Evolutionary conservation across 108 stramenopile species (phyloP), one percentile per base, ranked within the genome.

Genomic region (Nitzschia palea): DNA sequence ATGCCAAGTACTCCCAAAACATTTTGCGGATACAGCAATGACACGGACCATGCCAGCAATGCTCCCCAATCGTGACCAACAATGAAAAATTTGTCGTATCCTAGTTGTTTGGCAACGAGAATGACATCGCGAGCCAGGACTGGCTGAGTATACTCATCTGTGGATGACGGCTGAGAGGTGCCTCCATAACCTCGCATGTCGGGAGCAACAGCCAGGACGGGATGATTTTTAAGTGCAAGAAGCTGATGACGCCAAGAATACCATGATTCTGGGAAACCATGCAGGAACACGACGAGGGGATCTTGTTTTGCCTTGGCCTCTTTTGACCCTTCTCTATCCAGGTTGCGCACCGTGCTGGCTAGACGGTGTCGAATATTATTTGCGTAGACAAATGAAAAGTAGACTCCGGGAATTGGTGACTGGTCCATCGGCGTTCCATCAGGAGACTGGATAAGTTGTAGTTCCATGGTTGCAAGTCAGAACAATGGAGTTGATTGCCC

Each of bases 171-270:
- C 14, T 69, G 29, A 0, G 54, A 63, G 0, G 76, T 63, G 28
- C 23, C 20, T 25, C 76, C 76, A 45, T 65, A 77, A 25, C 76
- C 76, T 55, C 76, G 63, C 69, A 77, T 71, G 40, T 77, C 76
- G n/a, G 68, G 68, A 0, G 70, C 69, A 9, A 68, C 56, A 0
- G 32, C 18, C 6, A 51, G 68, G 40, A 63, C 70, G 12, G 47
- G 50, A 2, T 28, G 32, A 26, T 45, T 29, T 25, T 25, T 28
- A n/a, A 71, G 50, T 3, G 36, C 35, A 0, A 15, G 14, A 23
- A 69, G 48, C 37, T 77, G 76, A 45, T 71, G 47, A n/a, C 68
- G 25, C 76, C 76, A 77, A 0, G 67, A 68, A 56, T 55, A 71
- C 57, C 54, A 77, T 5, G 60, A 69, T 37, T 77, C 76, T 1